phyloP scores from a whole-genome alignment of 192 early-diverging fungal species.

The Lobosporangium transversale region DNA sequence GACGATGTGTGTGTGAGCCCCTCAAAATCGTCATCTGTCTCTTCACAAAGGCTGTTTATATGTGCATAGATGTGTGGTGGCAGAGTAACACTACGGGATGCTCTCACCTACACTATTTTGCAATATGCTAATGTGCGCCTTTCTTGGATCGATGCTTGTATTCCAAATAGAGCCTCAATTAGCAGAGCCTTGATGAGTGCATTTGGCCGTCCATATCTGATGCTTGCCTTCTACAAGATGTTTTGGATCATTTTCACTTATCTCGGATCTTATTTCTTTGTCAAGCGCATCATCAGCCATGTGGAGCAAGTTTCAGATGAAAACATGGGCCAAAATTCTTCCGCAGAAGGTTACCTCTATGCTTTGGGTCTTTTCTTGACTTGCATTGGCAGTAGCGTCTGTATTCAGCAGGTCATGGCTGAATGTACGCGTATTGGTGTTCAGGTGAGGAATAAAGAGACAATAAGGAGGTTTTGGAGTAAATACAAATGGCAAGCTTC shows the following conservation, averaged over 20 bases:
- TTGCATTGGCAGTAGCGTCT: slow-evolving; percentile 45
- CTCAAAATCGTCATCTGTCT: too few relatives aligned
- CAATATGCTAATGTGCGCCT: slow-evolving; percentile 32
- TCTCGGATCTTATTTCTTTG: slow-evolving; percentile 64
- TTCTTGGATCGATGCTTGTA: slow-evolving; percentile 6
- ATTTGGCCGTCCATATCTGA: slow-evolving; percentile 64
- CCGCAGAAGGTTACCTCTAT: slow-evolving; percentile 58
- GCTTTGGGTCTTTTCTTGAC: slow-evolving; percentile 67
- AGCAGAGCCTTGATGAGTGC: slow-evolving; percentile 63
- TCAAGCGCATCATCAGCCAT: slow-evolving; percentile 58
- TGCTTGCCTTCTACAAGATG: slow-evolving; percentile 70
- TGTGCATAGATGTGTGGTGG: too few relatives aligned
- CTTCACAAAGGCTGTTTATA: too few relatives aligned
- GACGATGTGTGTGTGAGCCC: too few relatives aligned
- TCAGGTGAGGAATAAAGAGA: slow-evolving; percentile 9
- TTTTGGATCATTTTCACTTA: slow-evolving; percentile 72
- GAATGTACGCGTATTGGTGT: slow-evolving; percentile 37
- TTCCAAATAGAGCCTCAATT: slow-evolving; percentile 59
- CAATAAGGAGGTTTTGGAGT: not conserved
- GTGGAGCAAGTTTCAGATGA: slow-evolving; percentile 33
- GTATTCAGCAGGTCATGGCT: slow-evolving; percentile 36
- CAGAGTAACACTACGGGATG: too few relatives aligned
- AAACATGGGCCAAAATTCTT: not conserved
- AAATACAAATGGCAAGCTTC: not conserved
- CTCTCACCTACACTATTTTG: not conserved